Evolutionary conservation across 257 asterid genomes (phyloP), one percentile per base, ranked within the genome.

Genomic region (Przewalskia tangutica): DNA sequence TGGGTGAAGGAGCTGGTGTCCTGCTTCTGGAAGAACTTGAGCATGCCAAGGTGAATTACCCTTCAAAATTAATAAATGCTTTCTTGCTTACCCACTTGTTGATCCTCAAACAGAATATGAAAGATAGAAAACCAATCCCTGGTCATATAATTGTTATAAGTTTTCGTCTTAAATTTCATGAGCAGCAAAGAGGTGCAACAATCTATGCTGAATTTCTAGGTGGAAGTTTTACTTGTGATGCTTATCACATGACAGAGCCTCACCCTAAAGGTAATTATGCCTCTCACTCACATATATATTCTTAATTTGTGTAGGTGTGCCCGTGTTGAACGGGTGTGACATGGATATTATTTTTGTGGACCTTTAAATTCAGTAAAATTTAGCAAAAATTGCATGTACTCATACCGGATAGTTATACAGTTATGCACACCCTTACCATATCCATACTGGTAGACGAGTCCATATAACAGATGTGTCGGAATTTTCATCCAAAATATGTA

Each of bases 1-100:
- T 95, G 98, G 98, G 98, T 84, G 98, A 95, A 91, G 98, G 98
- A 66, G 89, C 98, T 85, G 98, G 98, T 82, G 98, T 93, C 83
- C 86, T 95, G 85, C 95, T 95, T 9, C 81, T 95, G 88, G 98
- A 95, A 86, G 98, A 95, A 88, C 97, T 95, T 83, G 98, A 95
- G 84, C 98, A 95, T 88, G 98, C 98, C 81, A 88, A 92, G 98
- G 98, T 92, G 86, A 84, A 50, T 14, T 50, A 75, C 50, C 63
- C 63, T 75, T 75, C 80, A 75, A 75, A 27, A 34, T 75, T 46
- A 12, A 75, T 50, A 75, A 4, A 13, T 75, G 8, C 80, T 50
- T 51, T 75, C 79, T 51, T 75, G 20, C 46, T 50, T 13, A 13
- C 62, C 42, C 48, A 17, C 62, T 75, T 75, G 63, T 75, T 75